These are phyloP conservation scores for Pichia insulana DNA, from an alignment of 805 yeast species.

Conservation along the genomic window DNA sequence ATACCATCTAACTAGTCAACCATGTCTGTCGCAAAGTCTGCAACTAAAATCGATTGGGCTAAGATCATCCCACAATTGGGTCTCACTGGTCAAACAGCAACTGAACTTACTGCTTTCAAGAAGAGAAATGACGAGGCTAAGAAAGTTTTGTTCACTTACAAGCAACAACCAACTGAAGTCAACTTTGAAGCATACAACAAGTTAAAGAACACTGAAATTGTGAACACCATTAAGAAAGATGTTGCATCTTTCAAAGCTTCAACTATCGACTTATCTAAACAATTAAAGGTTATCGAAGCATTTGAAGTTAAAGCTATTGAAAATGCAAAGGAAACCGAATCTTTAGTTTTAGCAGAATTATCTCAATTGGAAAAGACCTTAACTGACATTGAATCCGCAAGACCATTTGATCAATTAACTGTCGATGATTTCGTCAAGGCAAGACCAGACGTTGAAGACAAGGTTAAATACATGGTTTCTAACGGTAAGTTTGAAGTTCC, in stretches of 20 bases:
- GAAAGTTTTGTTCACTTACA: constrained; percentile 63
- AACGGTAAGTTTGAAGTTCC: constrained; percentile 98
- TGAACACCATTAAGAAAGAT: constrained; percentile 72
- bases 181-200: constrained; percentile 75
- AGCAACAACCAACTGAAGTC: constrained; percentile 64
- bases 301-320: constrained; percentile 93
- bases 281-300: constrained; percentile 82
- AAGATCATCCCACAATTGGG: constrained; percentile 82
- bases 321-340: constrained; percentile 90
- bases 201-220: constrained; percentile 73
- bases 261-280: constrained; percentile 79
- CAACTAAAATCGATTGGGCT: constrained; percentile 88
- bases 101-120: constrained; percentile 79
- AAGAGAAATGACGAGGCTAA: constrained; percentile 98
- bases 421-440: constrained; percentile 92
- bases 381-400: constrained; percentile 89
- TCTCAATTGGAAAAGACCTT: constrained; percentile 79
- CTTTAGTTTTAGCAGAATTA: constrained; percentile 79
- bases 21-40: constrained; percentile 18
- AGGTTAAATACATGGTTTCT: constrained; percentile 89
- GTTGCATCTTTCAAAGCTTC: constrained; percentile 72
- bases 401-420: constrained; percentile 96
- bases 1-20: neutral
- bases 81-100: constrained; percentile 85
- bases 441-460: constrained; percentile 94